Base-by-base conservation (phyloP, 768 basidiomycete genomes). In the Termitomyces sp. region DNA sequence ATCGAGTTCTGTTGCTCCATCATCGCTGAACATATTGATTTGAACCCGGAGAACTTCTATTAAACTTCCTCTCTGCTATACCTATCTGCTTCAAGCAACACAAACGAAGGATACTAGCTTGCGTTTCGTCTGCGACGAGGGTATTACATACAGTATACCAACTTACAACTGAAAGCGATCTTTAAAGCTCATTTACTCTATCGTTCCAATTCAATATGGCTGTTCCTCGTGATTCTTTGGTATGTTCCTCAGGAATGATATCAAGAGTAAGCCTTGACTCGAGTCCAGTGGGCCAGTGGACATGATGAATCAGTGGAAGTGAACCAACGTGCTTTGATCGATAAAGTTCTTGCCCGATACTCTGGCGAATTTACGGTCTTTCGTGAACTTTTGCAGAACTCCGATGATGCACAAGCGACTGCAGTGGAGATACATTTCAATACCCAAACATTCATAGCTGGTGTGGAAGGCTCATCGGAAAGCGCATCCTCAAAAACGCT, bases 321-420 rank as follows among this genome's bases (percentile, higher is more conserved):
- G 47, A 96, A 96, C 70, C 95, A 96, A 69, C 83, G 95, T 20
- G 94, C 94, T n/a, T 77, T 97, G 57, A 96, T 98, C 54, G 95
- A 97, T 78, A 98, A 94, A 73, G 92, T 98, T 24, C 84, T 99
- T 22, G 94, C 96, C 10, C 80, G 96, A 26, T 99, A 99, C 73
- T 92, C 90, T 13, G 95, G 93, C 53, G 94, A 97, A 75, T 92
- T 94, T 64, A 96, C 94, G 18, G 81, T 81, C 9, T 81, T 81
- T 62, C 75, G 95, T 50, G 96, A 98, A 70, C 81, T 99, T 5
- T 75, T 98, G 0, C 96, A 98, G 76, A 98, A 99, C 68, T 94
- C 94, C 29, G 94, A 97, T 68, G 95, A 97, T 72, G 94, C 90
- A 3, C 86, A 81, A 46, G 84, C 91, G 2, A 83, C 77, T 53